Evolutionary conservation across 2,329 filamentous ascomycete species (phyloP).

Genomic region (Rhinocladiella mackenziei): DNA sequence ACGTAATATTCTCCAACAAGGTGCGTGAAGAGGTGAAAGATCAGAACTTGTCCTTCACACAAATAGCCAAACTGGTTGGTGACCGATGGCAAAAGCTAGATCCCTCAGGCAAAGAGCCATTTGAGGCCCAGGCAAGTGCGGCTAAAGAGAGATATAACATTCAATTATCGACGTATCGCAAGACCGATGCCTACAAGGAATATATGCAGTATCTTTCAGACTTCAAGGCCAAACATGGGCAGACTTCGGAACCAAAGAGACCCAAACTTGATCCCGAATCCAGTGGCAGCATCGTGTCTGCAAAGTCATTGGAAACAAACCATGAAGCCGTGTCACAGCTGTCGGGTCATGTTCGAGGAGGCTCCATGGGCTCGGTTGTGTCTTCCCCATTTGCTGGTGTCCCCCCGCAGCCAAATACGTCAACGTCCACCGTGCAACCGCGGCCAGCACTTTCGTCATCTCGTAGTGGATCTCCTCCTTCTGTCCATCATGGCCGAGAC

Average conservation of each 20-base stretch:
- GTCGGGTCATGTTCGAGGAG: slow-evolving; percentile 22
- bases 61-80: slow-evolving; percentile 77
- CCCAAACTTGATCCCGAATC: slow-evolving; percentile 42
- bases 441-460: slow-evolving; percentile 20
- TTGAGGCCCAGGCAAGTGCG: slow-evolving; percentile 65
- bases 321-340: slow-evolving; percentile 8
- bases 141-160: slow-evolving; percentile 74
- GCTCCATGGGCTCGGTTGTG: slow-evolving; percentile 25
- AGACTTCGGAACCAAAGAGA: slow-evolving; percentile 40
- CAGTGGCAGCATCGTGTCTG: slow-evolving; percentile 28
- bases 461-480: slow-evolving; percentile 22
- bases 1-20: slow-evolving; percentile 78
- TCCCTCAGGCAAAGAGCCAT: slow-evolving; percentile 64
- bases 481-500: slow-evolving; percentile 14
- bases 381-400: slow-evolving; percentile 21
- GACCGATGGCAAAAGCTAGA: slow-evolving; percentile 75
- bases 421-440: slow-evolving; percentile 1
- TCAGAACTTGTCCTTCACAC: slow-evolving; percentile 72
- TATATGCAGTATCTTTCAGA: slow-evolving; percentile 71
- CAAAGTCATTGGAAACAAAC: slow-evolving; percentile 20
- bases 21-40: slow-evolving; percentile 72
- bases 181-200: slow-evolving; percentile 63
- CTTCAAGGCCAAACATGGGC: slow-evolving; percentile 68
- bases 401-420: slow-evolving; percentile 6
- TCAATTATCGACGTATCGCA: slow-evolving; percentile 72